Percentiles rank a stretch among this genome's conserved stretches.
Evolutionary conservation across 1,284 basidiomycete species (phyloP).

Genomic region (Tilletia walkeri): DNA sequence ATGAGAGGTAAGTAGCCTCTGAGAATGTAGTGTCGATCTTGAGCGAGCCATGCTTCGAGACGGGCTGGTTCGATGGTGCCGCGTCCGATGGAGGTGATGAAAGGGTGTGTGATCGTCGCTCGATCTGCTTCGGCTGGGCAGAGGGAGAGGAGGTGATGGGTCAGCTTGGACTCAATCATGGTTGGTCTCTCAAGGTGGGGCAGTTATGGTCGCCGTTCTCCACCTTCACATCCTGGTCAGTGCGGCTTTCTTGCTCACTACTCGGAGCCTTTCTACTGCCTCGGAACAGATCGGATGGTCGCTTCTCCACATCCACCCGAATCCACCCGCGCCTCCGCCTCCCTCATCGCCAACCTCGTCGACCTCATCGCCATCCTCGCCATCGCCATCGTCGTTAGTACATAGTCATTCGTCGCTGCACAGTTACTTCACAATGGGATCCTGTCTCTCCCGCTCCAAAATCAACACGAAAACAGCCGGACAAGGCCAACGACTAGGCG

Average conservation of each 20-base stretch:
- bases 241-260: no score
- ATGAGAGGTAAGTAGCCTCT: slow-evolving; percentile 24
- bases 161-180: slow-evolving; percentile 18
- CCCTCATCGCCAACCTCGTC: not conserved
- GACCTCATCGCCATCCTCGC: not conserved
- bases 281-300: no score
- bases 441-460: slow-evolving; percentile 13
- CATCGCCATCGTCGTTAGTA: not conserved
- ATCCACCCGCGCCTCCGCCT: not conserved
- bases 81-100: slow-evolving; percentile 20
- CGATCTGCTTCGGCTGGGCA: not conserved
- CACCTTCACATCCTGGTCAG: no score
- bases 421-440: not conserved
- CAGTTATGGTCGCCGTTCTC: no score
- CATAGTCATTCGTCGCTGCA: no score
- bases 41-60: slow-evolving; percentile 27
- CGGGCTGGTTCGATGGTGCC: slow-evolving; percentile 9
- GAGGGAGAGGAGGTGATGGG: slow-evolving; percentile 17
- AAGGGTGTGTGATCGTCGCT: slow-evolving; percentile 23
- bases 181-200: not conserved
- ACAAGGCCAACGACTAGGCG: slow-evolving; percentile 14
- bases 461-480: slow-evolving; percentile 10
- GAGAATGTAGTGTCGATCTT: slow-evolving; percentile 28
- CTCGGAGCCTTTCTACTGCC: no score
- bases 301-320: no score